Evolutionary conservation across 2,329 filamentous ascomycete species (phyloP), one percentile per base, ranked within the genome.

Genomic region (Xylariales sp.): DNA sequence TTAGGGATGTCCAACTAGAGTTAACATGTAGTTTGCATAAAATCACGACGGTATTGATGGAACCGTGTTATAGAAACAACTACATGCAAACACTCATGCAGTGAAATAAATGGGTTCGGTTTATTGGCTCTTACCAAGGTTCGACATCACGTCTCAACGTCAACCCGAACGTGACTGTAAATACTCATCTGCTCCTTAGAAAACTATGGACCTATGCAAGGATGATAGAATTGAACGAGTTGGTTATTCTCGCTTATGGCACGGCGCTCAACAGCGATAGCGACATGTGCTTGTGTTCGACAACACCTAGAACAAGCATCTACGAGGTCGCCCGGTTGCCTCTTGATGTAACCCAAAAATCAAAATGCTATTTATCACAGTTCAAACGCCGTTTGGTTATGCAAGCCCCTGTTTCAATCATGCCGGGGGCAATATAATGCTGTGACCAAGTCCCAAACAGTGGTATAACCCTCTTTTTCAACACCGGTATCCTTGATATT

Each of bases 391-490:
- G 62, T 65, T 65, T 70, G 57, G 64, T 68, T 59, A 72, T 71
- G 69, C 69, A 71, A 67, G 53, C 53, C 63, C 67, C 70, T 60
- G 52, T 60, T 68, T 68, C 62, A 68, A 68, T 65, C 65, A 70
- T 62, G 59, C 59, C 63, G 62, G 48, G 49, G 62, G 61, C 61
- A 57, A 64, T 64, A 36, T 67, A 64, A 75, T 76, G 74, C 74
- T 76, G 72, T 71, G 72, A 73, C 72, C 73, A 74, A 74, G 73
- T 74, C 73, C 70, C 69, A 76, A 73, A 74, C 71, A 74, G 66
- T 76, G 75, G 74, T 75, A 75, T 75, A 75, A 71, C 69, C 74
- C 71, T 71, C 71, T 75, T 75, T 75, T 75, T 74, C 74, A 75
- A 77, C 74, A 75, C 75, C 75, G 68, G 70, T 71, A 70, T 66